Conservation (phyloP, 75 land plant genomes). For the Sequoiadendron giganteum region DNA sequence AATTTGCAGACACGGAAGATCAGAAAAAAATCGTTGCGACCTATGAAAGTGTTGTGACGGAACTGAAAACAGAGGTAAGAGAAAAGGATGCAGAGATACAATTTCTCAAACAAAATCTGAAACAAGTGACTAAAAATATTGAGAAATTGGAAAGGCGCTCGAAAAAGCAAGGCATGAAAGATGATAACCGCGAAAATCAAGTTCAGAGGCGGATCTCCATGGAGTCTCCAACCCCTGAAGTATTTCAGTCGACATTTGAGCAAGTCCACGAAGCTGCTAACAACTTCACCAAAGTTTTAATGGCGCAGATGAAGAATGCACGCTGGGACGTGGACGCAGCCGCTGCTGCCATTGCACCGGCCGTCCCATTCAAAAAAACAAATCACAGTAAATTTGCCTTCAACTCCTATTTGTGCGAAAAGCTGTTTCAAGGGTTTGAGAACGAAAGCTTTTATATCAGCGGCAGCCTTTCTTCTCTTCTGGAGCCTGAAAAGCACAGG, state of each 20-base stretch:
- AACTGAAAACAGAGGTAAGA: slow-evolving; percentile 51
- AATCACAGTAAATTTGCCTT: slow-evolving; percentile 50
- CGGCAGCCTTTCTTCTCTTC: slow-evolving; percentile 68
- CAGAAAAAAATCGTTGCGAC: slow-evolving; percentile 49
- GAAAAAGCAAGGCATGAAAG: slow-evolving; percentile 21
- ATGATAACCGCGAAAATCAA: slow-evolving; percentile 5
- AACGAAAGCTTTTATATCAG: slow-evolving; percentile 84
- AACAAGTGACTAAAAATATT: not conserved
- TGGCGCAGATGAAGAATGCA: slow-evolving; percentile 64
- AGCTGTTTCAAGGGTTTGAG: slow-evolving; percentile 71
- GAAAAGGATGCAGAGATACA: slow-evolving; percentile 45
- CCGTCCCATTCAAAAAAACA: not conserved
- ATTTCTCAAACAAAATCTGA: slow-evolving; percentile 49
- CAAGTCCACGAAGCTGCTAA: slow-evolving; percentile 42
- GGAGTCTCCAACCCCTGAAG: slow-evolving; percentile 36
- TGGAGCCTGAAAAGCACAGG: slow-evolving; percentile 58
- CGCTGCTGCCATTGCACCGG: slow-evolving; percentile 44
- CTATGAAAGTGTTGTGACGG: slow-evolving; percentile 65
- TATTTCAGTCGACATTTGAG: slow-evolving; percentile 44
- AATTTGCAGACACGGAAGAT: not conserved
- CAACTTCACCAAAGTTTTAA: slow-evolving; percentile 53
- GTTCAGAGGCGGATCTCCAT: not conserved
- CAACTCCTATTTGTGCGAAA: slow-evolving; percentile 61
- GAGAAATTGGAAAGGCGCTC: slow-evolving; percentile 25
- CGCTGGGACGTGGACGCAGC: slow-evolving; percentile 68